Base-by-base conservation (phyloP, 805 yeast genomes). In the Zygosaccharomyces rouxii region DNA sequence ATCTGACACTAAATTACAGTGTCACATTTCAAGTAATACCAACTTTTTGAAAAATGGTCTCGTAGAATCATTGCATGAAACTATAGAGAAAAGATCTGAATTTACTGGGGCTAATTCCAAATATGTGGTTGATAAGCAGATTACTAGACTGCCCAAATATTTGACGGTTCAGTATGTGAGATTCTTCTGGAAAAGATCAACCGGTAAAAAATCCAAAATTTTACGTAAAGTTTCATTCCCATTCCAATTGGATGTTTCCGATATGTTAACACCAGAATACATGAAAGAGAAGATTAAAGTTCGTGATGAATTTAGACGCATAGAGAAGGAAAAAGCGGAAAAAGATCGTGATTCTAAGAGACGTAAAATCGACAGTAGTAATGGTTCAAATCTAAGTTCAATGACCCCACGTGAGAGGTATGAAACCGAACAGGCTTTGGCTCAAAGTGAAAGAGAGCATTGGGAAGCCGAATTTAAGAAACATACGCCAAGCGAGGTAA, bases 141-240 rank as follows among this genome's bases (percentile, higher is more conserved):
- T 94, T 49, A 78, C 85, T 1, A 81, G 86, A 63, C 72, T 94
- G 55, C 99, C 99, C 50, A 84, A 86, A 62, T 84, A 84, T 64
- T 74, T 94, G 57, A 86, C 92, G 7, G 89, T 94, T 37, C 95
- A 94, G 65, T 94, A 86, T 69, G 94, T 94, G 53, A 79, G 99
- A 63, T 94, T 94, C 66, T 94, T 82, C 68, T 94, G 99, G 99
- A 87, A 92, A 65, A 80, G 92, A 63, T 95, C 92, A 49, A 86
- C 95, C 3, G 80, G 80, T 55, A 86, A 85, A 69, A 94, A 94
- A 72, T 86, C 96, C 16, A 94, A 94, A 70, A 94, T 94, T 64
- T 75, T 94, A 66, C 83, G 99, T 66, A 89, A 85, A 71, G 99
- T 94, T 22, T 86, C 84, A 54, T 94, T 94, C 71, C 99, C 99